Evolutionary conservation across 371 early-diverging fungal species (phyloP).

Genomic region (Mucor ambiguus): DNA sequence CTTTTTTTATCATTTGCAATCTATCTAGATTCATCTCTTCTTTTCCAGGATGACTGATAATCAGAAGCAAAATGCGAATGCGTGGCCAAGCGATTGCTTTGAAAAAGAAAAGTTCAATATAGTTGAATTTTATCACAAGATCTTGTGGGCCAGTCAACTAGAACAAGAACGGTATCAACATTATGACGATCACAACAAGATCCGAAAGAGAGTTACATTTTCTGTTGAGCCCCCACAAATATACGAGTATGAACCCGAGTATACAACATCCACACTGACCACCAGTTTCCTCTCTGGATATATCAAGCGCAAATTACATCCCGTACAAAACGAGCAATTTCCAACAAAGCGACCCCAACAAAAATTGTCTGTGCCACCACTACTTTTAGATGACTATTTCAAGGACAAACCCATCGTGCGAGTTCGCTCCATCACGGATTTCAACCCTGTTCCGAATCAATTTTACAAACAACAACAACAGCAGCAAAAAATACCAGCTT

Average conservation of each 20-base stretch:
- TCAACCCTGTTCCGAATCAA: slow-evolving; percentile 12
- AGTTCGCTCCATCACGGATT: slow-evolving; percentile 10
- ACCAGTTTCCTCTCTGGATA: neutral
- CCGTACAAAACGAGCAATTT: slow-evolving; percentile 4
- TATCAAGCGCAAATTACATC: neutral
- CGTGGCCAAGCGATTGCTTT: neutral
- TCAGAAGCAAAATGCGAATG: neutral
- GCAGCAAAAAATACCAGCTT: neutral
- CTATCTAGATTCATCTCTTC: neutral
- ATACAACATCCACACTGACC: neutral
- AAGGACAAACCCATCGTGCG: neutral
- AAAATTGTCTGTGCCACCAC: neutral
- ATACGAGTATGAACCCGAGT: slow-evolving; percentile 24
- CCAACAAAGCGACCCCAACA: neutral
- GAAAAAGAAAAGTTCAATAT: slow-evolving; percentile 10
- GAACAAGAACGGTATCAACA: neutral
- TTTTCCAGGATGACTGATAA: neutral
- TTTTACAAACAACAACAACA: neutral
- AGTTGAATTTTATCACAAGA: slow-evolving; percentile 19
- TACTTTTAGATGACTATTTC: neutral
- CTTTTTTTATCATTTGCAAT: neutral
- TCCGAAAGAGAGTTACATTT: slow-evolving; percentile 13
- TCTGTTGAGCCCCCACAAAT: slow-evolving; percentile 17
- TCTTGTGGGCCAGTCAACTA: slow-evolving; percentile 23
- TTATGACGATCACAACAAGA: neutral